These are phyloP conservation scores for Gleditsia sinensis DNA, from an alignment of 306 rosid species.

Conservation along the genomic window DNA sequence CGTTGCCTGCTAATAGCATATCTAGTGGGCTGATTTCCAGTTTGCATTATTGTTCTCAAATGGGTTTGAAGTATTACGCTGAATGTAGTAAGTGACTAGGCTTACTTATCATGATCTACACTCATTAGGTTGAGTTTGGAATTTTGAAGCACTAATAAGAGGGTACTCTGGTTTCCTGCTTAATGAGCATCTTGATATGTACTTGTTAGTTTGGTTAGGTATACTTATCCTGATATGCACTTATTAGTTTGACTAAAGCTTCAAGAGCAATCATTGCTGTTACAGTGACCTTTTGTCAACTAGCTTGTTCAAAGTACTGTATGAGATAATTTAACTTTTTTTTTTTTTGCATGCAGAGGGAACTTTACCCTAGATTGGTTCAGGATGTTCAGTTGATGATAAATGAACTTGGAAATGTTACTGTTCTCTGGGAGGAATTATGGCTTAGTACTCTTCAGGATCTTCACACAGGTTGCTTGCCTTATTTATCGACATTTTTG, in stretches of 20 bases:
- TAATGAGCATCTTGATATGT: slow-evolving; percentile 22
- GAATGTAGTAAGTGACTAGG: neutral
- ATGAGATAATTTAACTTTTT: slow-evolving; percentile 31
- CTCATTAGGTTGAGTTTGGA: neutral
- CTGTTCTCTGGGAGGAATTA: slow-evolving; percentile 99
- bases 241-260: slow-evolving; percentile 5
- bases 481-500: slow-evolving; percentile 14
- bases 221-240: slow-evolving; percentile 10
- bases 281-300: slow-evolving; percentile 15
- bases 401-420: slow-evolving; percentile 92
- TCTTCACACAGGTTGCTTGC: slow-evolving; percentile 79
- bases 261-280: slow-evolving; percentile 18
- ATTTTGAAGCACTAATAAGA: slow-evolving; percentile 4
- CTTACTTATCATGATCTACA: slow-evolving; percentile 1
- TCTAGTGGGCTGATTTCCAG: neutral
- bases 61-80: slow-evolving; percentile 6
- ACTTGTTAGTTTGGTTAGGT: neutral
- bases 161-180: slow-evolving; percentile 25
- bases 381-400: slow-evolving; percentile 95
- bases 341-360: slow-evolving; percentile 66
- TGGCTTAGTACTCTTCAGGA: slow-evolving; percentile 99
- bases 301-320: slow-evolving; percentile 27
- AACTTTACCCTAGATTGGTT: slow-evolving; percentile 79
- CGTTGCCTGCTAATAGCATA: too few relatives aligned
- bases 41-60: slow-evolving; percentile 26